phyloP scores from a whole-genome alignment of 2,329 filamentous ascomycete species.

The Fusarium secorum region DNA sequence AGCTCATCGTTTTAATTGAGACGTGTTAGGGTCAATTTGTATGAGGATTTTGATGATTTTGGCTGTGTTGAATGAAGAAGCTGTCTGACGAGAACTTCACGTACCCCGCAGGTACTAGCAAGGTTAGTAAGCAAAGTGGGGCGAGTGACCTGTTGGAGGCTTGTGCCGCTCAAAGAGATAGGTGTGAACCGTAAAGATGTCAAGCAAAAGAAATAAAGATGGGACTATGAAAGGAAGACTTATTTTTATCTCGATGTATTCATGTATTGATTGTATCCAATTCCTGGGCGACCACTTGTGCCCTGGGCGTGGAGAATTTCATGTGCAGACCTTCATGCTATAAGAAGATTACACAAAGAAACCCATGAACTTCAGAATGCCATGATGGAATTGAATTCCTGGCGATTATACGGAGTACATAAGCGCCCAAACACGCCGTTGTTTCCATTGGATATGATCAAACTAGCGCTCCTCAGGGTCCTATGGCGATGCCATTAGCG shows the following conservation, averaged over 20 bases:
- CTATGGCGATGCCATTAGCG: constrained; percentile 5
- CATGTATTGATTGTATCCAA: background rate
- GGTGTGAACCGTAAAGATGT: background rate
- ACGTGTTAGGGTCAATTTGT: too few species aligned
- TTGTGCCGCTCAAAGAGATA: too few species aligned
- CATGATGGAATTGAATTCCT: background rate
- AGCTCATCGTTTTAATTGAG: too few species aligned
- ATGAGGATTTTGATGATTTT: too few species aligned
- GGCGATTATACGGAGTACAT: background rate
- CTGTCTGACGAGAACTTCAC: too few species aligned
- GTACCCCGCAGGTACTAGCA: too few species aligned
- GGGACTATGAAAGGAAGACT: background rate
- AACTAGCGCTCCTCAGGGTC: constrained; percentile 33
- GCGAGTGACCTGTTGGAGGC: too few species aligned
- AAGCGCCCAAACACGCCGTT: constrained; percentile 3
- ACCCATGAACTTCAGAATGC: background rate
- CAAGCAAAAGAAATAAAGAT: background rate
- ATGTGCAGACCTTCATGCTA: background rate
- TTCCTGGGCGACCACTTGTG: background rate
- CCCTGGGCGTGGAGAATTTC: background rate
- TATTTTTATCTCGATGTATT: background rate
- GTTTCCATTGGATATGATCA: constrained; percentile 11
- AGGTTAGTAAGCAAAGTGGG: too few species aligned
- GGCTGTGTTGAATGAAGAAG: too few species aligned
- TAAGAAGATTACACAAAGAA: background rate